Evolutionary conservation across 495 filamentous ascomycete genomes (phyloP).

Genomic region (Tuber magnatum): DNA sequence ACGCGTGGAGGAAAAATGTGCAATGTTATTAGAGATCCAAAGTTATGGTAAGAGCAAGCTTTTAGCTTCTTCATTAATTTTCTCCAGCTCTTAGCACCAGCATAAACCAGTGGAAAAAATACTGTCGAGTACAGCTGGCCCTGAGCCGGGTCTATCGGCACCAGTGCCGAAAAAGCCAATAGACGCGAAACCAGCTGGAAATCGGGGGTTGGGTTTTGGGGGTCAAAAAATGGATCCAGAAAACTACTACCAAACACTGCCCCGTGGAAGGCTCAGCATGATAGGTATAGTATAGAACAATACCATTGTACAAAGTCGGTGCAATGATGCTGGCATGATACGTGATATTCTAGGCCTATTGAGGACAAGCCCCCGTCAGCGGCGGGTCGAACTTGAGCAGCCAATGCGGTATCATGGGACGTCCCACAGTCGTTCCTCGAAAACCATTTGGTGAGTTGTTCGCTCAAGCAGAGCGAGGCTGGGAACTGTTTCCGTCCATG

Average conservation of each 20-base stretch:
- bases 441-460: not conserved
- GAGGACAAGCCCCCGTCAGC: too few relatives aligned
- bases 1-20: not conserved
- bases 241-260: not conserved
- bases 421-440: not conserved
- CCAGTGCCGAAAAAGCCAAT: too few relatives aligned
- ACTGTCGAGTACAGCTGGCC: too few relatives aligned
- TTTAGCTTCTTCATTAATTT: not conserved
- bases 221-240: not conserved
- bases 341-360: too few relatives aligned
- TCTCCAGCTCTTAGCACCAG: not conserved
- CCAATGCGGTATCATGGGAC: too few relatives aligned
- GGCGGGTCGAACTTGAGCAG: too few relatives aligned
- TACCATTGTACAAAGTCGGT: too few relatives aligned
- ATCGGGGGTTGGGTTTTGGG: not conserved
- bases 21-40: not conserved
- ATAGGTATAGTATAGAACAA: too few relatives aligned
- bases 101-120: not conserved
- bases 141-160: too few relatives aligned
- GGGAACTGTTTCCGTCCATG: not conserved
- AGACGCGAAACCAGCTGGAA: not conserved
- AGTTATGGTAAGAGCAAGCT: not conserved
- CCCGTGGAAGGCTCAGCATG: too few relatives aligned
- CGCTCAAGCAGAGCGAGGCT: not conserved
- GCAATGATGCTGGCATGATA: too few relatives aligned